Conservation (phyloP, 176 grass and related monocot species). For the Aegilops speltoides region DNA sequence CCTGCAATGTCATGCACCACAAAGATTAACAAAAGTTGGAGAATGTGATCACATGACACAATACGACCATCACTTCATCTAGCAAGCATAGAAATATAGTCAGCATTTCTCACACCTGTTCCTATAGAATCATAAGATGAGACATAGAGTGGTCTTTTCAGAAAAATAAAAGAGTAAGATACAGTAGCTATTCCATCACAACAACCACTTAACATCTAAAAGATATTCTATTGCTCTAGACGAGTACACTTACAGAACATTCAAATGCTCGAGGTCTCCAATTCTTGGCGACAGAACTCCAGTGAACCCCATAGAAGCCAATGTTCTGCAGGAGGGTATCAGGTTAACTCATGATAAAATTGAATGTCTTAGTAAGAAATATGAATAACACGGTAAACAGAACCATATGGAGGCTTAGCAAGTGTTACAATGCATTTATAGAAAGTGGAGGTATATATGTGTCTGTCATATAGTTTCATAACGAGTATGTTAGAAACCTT, state of each 20-base stretch:
- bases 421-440: neutral
- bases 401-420: neutral
- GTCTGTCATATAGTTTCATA: conserved; percentile 6
- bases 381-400: neutral
- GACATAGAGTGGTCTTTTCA: neutral
- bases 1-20: conserved; percentile 46
- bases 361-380: neutral
- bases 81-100: conserved; percentile 11
- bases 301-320: conserved; percentile 90
- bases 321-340: conserved; percentile 63
- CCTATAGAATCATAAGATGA: neutral
- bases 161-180: neutral
- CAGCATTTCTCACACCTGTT: neutral
- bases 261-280: conserved; percentile 80
- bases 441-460: neutral
- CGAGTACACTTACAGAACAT: conserved; percentile 73
- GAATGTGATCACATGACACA: neutral
- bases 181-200: conserved; percentile 17
- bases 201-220: conserved; percentile 2
- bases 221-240: neutral
- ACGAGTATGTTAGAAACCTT: neutral
- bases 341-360: conserved; percentile 12
- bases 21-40: conserved; percentile 13
- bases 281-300: conserved; percentile 88
- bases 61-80: neutral